Evolutionary conservation across 192 early-diverging fungal species (phyloP).

Genomic region (Linderina pennispora): DNA sequence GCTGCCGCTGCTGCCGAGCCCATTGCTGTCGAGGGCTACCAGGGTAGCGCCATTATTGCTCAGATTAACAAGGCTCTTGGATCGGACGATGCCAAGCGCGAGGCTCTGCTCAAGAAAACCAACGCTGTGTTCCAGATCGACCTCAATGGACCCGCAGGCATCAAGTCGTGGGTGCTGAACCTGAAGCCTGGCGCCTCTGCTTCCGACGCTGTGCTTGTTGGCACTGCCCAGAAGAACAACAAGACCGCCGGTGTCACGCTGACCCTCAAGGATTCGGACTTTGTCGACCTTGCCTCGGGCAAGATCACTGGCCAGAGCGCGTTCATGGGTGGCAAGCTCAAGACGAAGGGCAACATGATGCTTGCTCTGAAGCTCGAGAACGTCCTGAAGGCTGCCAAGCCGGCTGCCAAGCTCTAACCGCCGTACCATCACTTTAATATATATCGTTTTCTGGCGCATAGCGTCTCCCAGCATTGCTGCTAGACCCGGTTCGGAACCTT

Average conservation of each 20-base stretch:
- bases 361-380: conserved; percentile 65
- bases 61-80: conserved; percentile 55
- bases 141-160: conserved; percentile 63
- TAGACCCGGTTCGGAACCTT: too few relatives aligned
- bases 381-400: conserved; percentile 55
- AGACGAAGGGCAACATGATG: conserved; percentile 71
- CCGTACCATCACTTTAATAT: not conserved
- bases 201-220: conserved; percentile 53
- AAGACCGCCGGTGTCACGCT: conserved; percentile 71
- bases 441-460: too few relatives aligned
- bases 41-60: conserved; percentile 69
- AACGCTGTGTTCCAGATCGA: conserved; percentile 89
- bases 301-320: conserved; percentile 87
- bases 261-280: conserved; percentile 66
- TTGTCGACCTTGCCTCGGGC: conserved; percentile 77
- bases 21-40: conserved; percentile 64
- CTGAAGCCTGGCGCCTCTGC: conserved; percentile 69
- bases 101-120: conserved; percentile 62
- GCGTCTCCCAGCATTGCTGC: too few relatives aligned
- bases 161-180: conserved; percentile 78
- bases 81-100: conserved; percentile 54
- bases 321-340: conserved; percentile 89
- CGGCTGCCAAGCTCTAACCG: conserved; percentile 59
- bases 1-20: conserved; percentile 17
- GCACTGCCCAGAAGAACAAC: conserved; percentile 47